Conservation (phyloP, 352 stramenopile genomes). For the Phytopythium sindhum region DNA sequence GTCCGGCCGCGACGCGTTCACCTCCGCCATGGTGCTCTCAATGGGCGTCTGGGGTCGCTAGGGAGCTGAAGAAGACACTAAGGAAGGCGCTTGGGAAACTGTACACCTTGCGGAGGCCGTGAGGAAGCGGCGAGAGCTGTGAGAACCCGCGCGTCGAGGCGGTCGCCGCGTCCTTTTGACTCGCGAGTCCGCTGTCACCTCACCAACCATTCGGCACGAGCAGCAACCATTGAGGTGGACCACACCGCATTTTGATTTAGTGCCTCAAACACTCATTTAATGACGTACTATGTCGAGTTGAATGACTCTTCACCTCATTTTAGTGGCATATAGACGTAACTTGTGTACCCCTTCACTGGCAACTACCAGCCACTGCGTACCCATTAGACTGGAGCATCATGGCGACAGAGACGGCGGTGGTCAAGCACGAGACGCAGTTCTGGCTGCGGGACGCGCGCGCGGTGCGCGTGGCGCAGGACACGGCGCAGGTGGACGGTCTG, state of each 20-base stretch:
- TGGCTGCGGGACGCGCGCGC: slow-evolving; percentile 4
- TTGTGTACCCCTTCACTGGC: neutral
- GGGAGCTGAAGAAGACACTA: too few species aligned
- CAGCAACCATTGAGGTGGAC: neutral
- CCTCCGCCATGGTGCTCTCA: slow-evolving; percentile 35
- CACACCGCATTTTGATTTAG: neutral
- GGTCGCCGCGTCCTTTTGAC: neutral
- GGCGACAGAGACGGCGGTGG: too few species aligned
- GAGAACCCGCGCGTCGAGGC: slow-evolving; percentile 1
- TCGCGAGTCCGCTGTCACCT: slow-evolving; percentile 9
- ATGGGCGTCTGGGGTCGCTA: too few species aligned
- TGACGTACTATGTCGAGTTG: neutral
- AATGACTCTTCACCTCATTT: neutral
- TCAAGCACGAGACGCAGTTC: slow-evolving; percentile 8
- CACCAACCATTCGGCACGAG: slow-evolving; percentile 1
- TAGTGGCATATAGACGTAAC: neutral
- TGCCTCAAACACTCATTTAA: neutral
- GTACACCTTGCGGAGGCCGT: too few species aligned
- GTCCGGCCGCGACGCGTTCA: slow-evolving; percentile 79
- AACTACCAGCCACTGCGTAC: neutral
- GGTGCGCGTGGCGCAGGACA: slow-evolving; percentile 49
- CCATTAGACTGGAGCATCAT: neutral
- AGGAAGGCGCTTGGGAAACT: too few species aligned
- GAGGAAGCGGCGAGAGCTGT: neutral
- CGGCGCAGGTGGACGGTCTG: slow-evolving; percentile 45